phyloP scores from a whole-genome alignment of 192 early-diverging fungal species.

The Entrophospora sp. region DNA sequence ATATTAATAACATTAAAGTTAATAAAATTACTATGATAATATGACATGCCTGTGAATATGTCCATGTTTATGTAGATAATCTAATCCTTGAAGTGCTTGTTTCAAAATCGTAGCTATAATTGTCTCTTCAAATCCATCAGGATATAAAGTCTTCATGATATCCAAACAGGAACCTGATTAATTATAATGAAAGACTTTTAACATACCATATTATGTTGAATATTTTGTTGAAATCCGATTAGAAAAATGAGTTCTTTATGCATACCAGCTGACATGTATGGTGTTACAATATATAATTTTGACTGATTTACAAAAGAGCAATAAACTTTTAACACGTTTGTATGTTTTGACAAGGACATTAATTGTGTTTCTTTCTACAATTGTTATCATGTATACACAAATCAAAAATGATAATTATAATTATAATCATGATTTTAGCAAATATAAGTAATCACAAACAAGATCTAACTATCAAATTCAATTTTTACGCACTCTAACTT shows the following conservation, averaged over 20 bases:
- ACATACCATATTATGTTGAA: too few species aligned
- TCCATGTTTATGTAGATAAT: slow-evolving; percentile 56
- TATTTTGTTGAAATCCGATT: too few species aligned
- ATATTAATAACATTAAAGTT: too few species aligned
- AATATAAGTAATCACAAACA: too few species aligned
- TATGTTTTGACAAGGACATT: slow-evolving; percentile 82
- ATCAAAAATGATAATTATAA: too few species aligned
- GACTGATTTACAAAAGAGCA: slow-evolving; percentile 75
- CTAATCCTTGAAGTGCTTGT: slow-evolving; percentile 59
- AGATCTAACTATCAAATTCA: background rate
- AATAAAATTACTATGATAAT: too few species aligned
- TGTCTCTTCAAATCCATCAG: slow-evolving; percentile 73
- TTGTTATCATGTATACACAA: too few species aligned
- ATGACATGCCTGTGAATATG: slow-evolving; percentile 49
- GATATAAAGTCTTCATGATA: slow-evolving; percentile 82
- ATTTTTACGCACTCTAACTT: slow-evolving; percentile 55
- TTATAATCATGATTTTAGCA: too few species aligned
- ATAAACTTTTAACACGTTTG: slow-evolving; percentile 73
- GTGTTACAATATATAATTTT: slow-evolving; percentile 80
- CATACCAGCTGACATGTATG: slow-evolving; percentile 59
- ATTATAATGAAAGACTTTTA: too few species aligned
- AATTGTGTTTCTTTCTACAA: slow-evolving; percentile 77
- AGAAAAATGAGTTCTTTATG: too few species aligned
- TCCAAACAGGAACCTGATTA: slow-evolving; percentile 73
- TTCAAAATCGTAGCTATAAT: slow-evolving; percentile 73